These are phyloP conservation scores for Poteriospumella lacustris DNA, from an alignment of 108 stramenopile genomes.

Conservation along the genomic window DNA sequence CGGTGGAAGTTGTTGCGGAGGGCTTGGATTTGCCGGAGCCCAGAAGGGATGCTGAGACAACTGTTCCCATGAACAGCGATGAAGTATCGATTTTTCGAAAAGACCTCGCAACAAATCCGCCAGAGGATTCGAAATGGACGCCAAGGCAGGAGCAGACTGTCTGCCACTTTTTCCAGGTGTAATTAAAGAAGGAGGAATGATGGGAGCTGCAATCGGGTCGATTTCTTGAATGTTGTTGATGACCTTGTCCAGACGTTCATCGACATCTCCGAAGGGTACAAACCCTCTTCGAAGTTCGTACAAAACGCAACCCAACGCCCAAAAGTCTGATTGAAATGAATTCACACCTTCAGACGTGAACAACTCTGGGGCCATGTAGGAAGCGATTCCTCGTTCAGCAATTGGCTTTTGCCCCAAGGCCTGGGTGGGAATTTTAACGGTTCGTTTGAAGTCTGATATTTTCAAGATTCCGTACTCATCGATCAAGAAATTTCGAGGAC, in stretches of 20 bases:
- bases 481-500: slow-evolving; percentile 53
- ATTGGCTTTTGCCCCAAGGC: slow-evolving; percentile 29
- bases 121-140: slow-evolving; percentile 19
- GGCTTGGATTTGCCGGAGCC: neutral
- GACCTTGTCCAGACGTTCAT: neutral
- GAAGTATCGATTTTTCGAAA: slow-evolving; percentile 35
- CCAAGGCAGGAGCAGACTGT: slow-evolving; percentile 26
- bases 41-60: slow-evolving; percentile 29
- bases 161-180: slow-evolving; percentile 17
- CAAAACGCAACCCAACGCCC: slow-evolving; percentile 52
- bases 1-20: neutral
- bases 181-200: neutral
- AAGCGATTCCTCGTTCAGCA: slow-evolving; percentile 32
- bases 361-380: slow-evolving; percentile 58
- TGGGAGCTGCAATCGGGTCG: slow-evolving; percentile 33
- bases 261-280: slow-evolving; percentile 34
- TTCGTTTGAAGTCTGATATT: slow-evolving; percentile 42
- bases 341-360: slow-evolving; percentile 40
- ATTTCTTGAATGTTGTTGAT: neutral
- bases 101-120: slow-evolving; percentile 45
- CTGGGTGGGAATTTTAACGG: slow-evolving; percentile 1
- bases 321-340: slow-evolving; percentile 53
- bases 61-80: slow-evolving; percentile 45
- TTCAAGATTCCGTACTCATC: slow-evolving; percentile 62
- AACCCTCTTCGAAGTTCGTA: slow-evolving; percentile 47